Conservation (phyloP, 768 basidiomycete genomes). For the Nidularia pulvinata region DNA sequence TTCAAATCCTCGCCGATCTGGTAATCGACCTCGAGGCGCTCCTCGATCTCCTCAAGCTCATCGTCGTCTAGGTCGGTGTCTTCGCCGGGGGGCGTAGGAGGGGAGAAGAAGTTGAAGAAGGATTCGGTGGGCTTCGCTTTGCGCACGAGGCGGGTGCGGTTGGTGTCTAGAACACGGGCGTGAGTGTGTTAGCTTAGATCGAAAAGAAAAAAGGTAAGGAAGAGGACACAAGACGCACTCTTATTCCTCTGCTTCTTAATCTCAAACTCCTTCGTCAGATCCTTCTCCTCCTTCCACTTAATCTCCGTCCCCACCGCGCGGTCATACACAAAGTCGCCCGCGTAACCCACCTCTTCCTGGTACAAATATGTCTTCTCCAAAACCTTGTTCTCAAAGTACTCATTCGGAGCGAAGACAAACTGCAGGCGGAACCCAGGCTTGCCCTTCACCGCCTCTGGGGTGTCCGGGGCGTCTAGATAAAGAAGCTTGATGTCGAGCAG, state of each 20-base stretch:
- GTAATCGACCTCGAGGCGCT: conserved; percentile 94
- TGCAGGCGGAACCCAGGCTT: conserved; percentile 92
- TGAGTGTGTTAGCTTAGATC: background rate
- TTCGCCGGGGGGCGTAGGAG: conserved; percentile 72
- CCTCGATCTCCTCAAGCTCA: conserved; percentile 88
- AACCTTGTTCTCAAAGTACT: conserved; percentile 82
- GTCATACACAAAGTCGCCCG: conserved; percentile 97
- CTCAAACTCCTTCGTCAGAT: conserved; percentile 96
- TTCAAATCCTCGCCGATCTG: conserved; percentile 99
- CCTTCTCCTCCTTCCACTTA: conserved; percentile 98
- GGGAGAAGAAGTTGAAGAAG: conserved; percentile 99
- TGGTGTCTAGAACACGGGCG: conserved; percentile 54
- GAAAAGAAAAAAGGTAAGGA: conserved; percentile 3
- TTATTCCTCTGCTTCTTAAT: conserved; percentile 99
- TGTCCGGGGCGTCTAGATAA: conserved; percentile 57
- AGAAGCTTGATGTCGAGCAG: conserved; percentile 80
- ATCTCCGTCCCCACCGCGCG: conserved; percentile 92
- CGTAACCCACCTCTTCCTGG: conserved; percentile 90
- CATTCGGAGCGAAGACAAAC: conserved; percentile 83
- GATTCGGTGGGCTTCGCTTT: conserved; percentile 92
- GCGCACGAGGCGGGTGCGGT: conserved; percentile 78
- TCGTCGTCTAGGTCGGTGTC: conserved; percentile 80
- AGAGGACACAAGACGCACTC: conserved; percentile 66
- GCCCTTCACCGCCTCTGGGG: no score
- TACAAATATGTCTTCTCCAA: conserved; percentile 96